Evolutionary conservation across 768 basidiomycete species (phyloP), one percentile per base, ranked within the genome.

Genomic region (Agrocybe chaxingu): DNA sequence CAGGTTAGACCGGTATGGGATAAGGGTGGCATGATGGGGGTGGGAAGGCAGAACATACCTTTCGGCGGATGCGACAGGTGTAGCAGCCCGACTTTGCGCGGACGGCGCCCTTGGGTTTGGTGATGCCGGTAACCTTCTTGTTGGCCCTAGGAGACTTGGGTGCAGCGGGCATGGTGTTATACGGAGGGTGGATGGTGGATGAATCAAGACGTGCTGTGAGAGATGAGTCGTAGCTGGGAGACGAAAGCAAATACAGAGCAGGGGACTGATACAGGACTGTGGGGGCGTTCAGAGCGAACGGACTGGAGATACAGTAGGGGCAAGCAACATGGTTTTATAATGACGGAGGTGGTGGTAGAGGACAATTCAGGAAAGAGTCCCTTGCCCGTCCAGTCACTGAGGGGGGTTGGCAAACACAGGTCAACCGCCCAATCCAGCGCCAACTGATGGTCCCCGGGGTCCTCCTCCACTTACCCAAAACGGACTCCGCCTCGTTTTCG

Each of bases 61-160:
- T 91, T 61, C 89, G 78, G 57, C 90, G 81, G 36, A 92, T 89
- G 61, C 89, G 80, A 73, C 89, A 92, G 50, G 89, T 92, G 71
- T 90, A 92, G 66, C 90, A 92, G 57, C 90, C 89, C 47, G 87
- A 87, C 78, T 92, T 92, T 48, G 89, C 89, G 64, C 89, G 84
- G 29, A 85, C 80, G 48, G 87, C 84, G 65, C 86, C 89, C 76
- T 90, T 92, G 54, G 81, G 76, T 66, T 90, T 90, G 55, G 83
- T 77, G 64, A 79, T 73, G 60, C 80, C 80, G 29, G 13, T 45
- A 66, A 63, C 49, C 57, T 73, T 78, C 67, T 74, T 73, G 16
- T 52, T 43, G 1, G 70, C 34, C 33, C 66, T 62, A 45, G 76
- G 65, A 13, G 71, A 67, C 64, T 76, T 79, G 32, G 76, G 70